Percentiles rank a stretch among this genome's conserved stretches.
These are phyloP conservation scores for Penicillium carneum DNA, from an alignment of 2,329 filamentous ascomycete genomes.

Conservation along the genomic window DNA sequence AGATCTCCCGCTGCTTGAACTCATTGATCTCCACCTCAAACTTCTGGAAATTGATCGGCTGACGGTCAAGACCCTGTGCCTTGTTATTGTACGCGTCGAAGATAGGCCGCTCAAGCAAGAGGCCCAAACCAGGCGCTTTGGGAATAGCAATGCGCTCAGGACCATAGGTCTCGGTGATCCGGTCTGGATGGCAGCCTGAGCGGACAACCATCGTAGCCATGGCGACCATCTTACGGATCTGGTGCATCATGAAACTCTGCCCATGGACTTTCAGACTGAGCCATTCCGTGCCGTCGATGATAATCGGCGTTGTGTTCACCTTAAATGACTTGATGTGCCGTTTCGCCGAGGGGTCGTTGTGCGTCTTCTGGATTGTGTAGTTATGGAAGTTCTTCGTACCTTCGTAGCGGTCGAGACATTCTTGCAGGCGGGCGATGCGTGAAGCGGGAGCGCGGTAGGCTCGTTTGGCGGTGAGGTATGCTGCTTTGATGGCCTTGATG, in stretches of 20 bases:
- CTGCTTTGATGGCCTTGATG: constrained; percentile 76
- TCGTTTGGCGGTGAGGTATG: constrained; percentile 82
- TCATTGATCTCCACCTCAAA: constrained; percentile 79
- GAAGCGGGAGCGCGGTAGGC: constrained; percentile 78
- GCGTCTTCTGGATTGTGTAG: constrained; percentile 90
- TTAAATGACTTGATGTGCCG: constrained; percentile 92
- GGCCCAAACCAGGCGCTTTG: constrained; percentile 86
- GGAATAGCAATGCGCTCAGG: constrained; percentile 81
- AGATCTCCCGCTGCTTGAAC: constrained; percentile 93
- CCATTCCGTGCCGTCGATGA: constrained; percentile 93
- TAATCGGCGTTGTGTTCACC: constrained; percentile 75
- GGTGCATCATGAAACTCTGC: constrained; percentile 99
- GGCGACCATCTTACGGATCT: constrained; percentile 98
- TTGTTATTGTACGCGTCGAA: constrained; percentile 88
- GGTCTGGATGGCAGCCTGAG: constrained; percentile 75
- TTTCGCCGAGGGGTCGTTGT: constrained; percentile 81
- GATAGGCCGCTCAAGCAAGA: constrained; percentile 87
- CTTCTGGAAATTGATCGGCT: constrained; percentile 78
- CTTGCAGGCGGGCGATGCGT: constrained; percentile 77
- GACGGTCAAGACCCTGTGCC: constrained; percentile 68
- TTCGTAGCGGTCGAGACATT: constrained; percentile 74
- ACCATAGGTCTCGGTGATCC: constrained; percentile 77
- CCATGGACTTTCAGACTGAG: constrained; percentile 94
- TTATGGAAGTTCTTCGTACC: constrained; percentile 96
- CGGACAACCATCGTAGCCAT: constrained; percentile 86